Evolutionary conservation across 805 yeast genomes (phyloP).

Genomic region (Candida lessepsii): DNA sequence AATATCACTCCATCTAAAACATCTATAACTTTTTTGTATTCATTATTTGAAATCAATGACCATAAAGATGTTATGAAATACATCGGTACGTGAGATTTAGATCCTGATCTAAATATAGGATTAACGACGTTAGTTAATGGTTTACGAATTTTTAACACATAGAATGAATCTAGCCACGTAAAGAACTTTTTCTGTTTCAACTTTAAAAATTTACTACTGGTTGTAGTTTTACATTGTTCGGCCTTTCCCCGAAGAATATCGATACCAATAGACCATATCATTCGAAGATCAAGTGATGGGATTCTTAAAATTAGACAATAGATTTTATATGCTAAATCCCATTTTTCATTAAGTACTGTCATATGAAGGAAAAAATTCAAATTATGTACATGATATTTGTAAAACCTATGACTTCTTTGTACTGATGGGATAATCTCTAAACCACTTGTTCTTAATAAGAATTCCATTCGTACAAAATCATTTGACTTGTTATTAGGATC

Average conservation of each 20-base stretch:
- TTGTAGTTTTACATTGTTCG: not conserved
- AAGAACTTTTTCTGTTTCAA: conserved; percentile 28
- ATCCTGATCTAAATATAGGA: conserved; percentile 41
- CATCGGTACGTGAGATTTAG: conserved; percentile 40
- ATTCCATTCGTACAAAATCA: conserved; percentile 4
- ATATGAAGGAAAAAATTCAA: conserved; percentile 49
- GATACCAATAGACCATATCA: conserved; percentile 64
- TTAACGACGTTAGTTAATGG: conserved; percentile 20
- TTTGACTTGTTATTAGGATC: conserved; percentile 2
- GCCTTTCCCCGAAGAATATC: conserved; percentile 43
- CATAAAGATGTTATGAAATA: conserved; percentile 43
- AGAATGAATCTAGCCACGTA: conserved; percentile 36
- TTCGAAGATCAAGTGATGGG: conserved; percentile 50
- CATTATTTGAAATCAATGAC: conserved; percentile 38
- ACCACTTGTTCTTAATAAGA: conserved; percentile 3
- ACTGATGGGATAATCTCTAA: conserved; percentile 23
- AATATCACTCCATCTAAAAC: conserved; percentile 36
- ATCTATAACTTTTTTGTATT: conserved; percentile 33
- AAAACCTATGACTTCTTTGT: conserved; percentile 1
- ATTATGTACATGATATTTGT: conserved; percentile 29
- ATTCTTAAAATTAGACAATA: conserved; percentile 50
- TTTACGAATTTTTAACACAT: conserved; percentile 15
- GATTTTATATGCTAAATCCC: conserved; percentile 55
- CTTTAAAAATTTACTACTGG: conserved; percentile 3
- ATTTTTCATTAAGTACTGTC: conserved; percentile 46